A percentile compares a stretch with the other conserved stretches of the same genome.
Conservation (phyloP, 495 filamentous ascomycete genomes). For the Annulohypoxylon maeteangense region DNA sequence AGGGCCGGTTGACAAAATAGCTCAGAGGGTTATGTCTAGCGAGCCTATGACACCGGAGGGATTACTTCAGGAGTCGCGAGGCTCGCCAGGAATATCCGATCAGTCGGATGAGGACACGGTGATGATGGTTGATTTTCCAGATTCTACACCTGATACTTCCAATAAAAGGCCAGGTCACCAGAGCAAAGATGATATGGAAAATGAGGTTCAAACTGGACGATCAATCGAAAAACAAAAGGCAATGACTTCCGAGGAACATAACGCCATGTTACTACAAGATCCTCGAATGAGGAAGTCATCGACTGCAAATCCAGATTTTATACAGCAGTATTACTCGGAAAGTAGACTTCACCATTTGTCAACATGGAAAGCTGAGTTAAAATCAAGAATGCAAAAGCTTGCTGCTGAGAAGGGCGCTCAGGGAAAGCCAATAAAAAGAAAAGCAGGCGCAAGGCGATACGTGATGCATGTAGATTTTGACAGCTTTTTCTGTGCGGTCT, state of each 20-base stretch:
- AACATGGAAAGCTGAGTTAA: slow-evolving; percentile 93
- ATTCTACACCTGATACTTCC: not conserved
- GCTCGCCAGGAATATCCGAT: slow-evolving; percentile 4
- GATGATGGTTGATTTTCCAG: slow-evolving; percentile 27
- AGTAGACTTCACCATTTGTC: slow-evolving; percentile 95
- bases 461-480: slow-evolving; percentile 98
- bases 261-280: slow-evolving; percentile 80
- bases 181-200: slow-evolving; percentile 43
- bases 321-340: slow-evolving; percentile 93
- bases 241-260: slow-evolving; percentile 91
- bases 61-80: slow-evolving; percentile 10
- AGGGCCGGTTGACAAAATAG: not conserved
- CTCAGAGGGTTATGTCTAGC: not conserved
- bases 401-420: slow-evolving; percentile 67
- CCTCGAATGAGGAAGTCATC: slow-evolving; percentile 85
- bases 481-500: slow-evolving; percentile 96
- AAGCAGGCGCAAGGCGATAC: slow-evolving; percentile 76
- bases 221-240: slow-evolving; percentile 48
- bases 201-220: slow-evolving; percentile 12
- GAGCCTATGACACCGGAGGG: not conserved
- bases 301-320: slow-evolving; percentile 87
- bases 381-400: slow-evolving; percentile 82
- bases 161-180: not conserved
- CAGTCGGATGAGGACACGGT: slow-evolving; percentile 24
- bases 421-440: slow-evolving; percentile 52